phyloP scores from a whole-genome alignment of 495 filamentous ascomycete species.

The Penicillium steckii region DNA sequence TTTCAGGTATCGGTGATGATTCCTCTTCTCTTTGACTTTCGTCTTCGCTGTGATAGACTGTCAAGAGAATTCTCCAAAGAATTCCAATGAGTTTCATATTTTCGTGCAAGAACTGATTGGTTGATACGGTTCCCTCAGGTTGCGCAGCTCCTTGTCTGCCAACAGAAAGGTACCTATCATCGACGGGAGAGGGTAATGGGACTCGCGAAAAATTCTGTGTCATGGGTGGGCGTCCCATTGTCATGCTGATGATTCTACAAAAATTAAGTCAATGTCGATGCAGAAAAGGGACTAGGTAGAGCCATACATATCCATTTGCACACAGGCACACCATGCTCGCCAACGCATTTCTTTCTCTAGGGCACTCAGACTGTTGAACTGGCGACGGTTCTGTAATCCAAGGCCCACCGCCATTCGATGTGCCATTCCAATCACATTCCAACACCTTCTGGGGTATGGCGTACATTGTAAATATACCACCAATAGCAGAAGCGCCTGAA shows the following conservation, averaged over 20 bases:
- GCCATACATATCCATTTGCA: constrained; percentile 34
- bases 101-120: constrained; percentile 16
- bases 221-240: constrained; percentile 33
- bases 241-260: constrained; percentile 24
- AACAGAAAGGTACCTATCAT: constrained; percentile 4
- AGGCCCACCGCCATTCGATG: constrained; percentile 34
- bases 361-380: constrained; percentile 9
- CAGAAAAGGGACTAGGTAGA: neutral
- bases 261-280: neutral
- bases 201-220: constrained; percentile 4
- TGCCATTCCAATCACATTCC: constrained; percentile 37
- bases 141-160: neutral
- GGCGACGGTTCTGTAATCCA: constrained; percentile 23
- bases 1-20: neutral
- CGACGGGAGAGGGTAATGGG: constrained; percentile 1
- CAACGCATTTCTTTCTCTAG: constrained; percentile 32
- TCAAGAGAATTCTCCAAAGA: constrained; percentile 18
- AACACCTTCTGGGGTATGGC: constrained; percentile 34
- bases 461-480: constrained; percentile 35
- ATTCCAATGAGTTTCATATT: constrained; percentile 25
- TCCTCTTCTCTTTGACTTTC: neutral
- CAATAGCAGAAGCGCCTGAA: constrained; percentile 36
- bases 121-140: neutral
- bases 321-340: constrained; percentile 39
- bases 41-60: constrained; percentile 10